Evolutionary conservation across 331 rosid genomes (phyloP).

Genomic region (Malus hybrid): DNA sequence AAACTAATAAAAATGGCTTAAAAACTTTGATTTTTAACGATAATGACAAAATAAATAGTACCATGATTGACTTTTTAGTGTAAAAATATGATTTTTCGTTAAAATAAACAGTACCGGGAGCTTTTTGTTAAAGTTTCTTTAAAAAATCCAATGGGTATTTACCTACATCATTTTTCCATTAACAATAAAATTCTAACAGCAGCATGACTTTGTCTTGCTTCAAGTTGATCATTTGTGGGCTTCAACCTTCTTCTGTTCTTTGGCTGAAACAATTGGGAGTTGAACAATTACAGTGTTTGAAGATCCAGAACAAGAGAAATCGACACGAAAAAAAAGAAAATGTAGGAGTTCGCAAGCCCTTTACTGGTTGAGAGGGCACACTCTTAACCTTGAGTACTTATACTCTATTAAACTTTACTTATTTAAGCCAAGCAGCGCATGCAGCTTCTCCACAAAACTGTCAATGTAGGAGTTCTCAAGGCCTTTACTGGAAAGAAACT

Average conservation of each 20-base stretch:
- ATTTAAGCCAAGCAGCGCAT: constrained; percentile 2
- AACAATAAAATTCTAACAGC: neutral
- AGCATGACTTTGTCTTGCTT: neutral
- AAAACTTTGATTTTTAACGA: too few relatives aligned
- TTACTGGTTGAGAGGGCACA: too few relatives aligned
- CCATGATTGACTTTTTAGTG: too few relatives aligned
- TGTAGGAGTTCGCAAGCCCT: too few relatives aligned
- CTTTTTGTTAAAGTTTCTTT: neutral
- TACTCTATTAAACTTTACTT: too few relatives aligned
- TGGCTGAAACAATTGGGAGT: constrained; percentile 30
- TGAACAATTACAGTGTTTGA: neutral
- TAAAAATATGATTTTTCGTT: too few relatives aligned
- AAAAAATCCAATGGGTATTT: too few relatives aligned
- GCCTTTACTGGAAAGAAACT: constrained; percentile 20
- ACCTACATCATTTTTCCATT: neutral
- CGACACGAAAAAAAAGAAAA: neutral
- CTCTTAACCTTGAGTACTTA: too few relatives aligned
- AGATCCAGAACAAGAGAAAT: neutral
- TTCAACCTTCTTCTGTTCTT: constrained; percentile 45
- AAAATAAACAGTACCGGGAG: too few relatives aligned
- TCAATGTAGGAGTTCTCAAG: constrained; percentile 36
- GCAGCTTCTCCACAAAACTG: constrained; percentile 27
- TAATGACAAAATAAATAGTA: too few relatives aligned
- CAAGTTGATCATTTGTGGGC: constrained; percentile 32
- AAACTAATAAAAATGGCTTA: too few relatives aligned